These are phyloP conservation scores for Fusarium drepaniforme DNA, from an alignment of 2,329 filamentous ascomycete species.

Conservation along the genomic window DNA sequence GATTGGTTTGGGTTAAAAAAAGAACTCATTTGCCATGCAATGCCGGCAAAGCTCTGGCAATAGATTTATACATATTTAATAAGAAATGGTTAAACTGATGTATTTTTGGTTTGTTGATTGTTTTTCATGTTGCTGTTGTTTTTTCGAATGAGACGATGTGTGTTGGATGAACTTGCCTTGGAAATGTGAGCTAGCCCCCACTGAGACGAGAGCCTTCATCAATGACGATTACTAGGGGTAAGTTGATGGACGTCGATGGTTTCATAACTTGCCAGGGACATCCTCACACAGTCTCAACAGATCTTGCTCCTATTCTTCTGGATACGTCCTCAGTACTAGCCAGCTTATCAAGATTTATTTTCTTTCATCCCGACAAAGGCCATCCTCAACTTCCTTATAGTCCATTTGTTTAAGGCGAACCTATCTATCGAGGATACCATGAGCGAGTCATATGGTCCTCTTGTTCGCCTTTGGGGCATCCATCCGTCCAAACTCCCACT, in stretches of 20 bases:
- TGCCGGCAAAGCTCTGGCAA: slow-evolving; percentile 36
- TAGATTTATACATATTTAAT: slow-evolving; percentile 45
- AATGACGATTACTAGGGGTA: slow-evolving; percentile 29
- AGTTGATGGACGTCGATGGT: neutral
- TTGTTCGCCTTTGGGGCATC: slow-evolving; percentile 67
- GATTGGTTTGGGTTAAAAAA: slow-evolving; percentile 41
- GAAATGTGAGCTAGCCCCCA: slow-evolving; percentile 25
- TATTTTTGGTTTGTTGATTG: neutral
- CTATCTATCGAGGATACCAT: slow-evolving; percentile 23
- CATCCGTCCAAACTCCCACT: slow-evolving; percentile 60
- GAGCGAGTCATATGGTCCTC: slow-evolving; percentile 54
- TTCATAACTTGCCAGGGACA: neutral
- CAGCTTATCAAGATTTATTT: neutral
- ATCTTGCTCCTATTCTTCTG: neutral
- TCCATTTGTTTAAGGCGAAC: neutral
- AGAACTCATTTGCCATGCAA: slow-evolving; percentile 36
- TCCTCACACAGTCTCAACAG: neutral
- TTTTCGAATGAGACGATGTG: slow-evolving; percentile 5
- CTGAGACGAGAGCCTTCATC: slow-evolving; percentile 17
- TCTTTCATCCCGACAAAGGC: neutral
- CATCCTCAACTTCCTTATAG: neutral
- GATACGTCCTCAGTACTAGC: neutral
- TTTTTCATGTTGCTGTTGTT: neutral
- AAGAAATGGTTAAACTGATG: slow-evolving; percentile 38
- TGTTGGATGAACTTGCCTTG: neutral